Evolutionary conservation across 805 yeast species (phyloP).

Genomic region (Candida maltosa): DNA sequence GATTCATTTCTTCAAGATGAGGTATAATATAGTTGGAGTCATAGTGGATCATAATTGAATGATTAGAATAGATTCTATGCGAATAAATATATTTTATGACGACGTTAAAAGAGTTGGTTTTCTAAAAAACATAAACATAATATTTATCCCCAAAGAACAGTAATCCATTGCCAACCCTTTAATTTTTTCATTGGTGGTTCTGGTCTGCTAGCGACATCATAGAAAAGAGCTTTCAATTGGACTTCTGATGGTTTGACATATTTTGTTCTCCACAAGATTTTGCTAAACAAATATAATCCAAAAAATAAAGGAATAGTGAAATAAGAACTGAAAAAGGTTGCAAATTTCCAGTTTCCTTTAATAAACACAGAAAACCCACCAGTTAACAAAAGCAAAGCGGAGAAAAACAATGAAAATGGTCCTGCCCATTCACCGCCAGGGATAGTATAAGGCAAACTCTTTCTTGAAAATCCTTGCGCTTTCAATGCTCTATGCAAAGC

Average conservation of each 20-base stretch:
- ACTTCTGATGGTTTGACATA: constrained; percentile 51
- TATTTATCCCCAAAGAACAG: constrained; percentile 12
- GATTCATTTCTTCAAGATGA: constrained; percentile 58
- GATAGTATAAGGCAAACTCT: constrained; percentile 54
- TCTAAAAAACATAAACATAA: too few relatives aligned
- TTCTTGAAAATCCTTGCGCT: constrained; percentile 63
- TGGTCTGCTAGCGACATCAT: constrained; percentile 22
- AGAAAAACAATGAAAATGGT: constrained; percentile 52
- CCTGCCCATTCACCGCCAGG: constrained; percentile 71
- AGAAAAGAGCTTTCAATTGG: constrained; percentile 40
- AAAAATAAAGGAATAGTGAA: constrained; percentile 4
- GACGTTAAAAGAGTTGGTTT: not conserved
- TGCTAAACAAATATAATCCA: constrained; percentile 52
- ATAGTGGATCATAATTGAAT: constrained; percentile 27
- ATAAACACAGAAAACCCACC: constrained; percentile 76
- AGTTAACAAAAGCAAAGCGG: constrained; percentile 54
- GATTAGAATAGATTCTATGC: not conserved
- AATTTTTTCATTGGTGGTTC: constrained; percentile 22
- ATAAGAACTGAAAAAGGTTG: constrained; percentile 47
- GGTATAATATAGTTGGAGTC: constrained; percentile 36
- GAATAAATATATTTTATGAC: not conserved
- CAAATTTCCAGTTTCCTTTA: constrained; percentile 75
- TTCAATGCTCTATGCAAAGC: constrained; percentile 60
- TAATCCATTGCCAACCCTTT: constrained; percentile 17
- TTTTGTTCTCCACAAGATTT: constrained; percentile 48